Evolutionary conservation across 2,329 filamentous ascomycete species (phyloP).

Genomic region (Neoscytalidium dimidiatum): DNA sequence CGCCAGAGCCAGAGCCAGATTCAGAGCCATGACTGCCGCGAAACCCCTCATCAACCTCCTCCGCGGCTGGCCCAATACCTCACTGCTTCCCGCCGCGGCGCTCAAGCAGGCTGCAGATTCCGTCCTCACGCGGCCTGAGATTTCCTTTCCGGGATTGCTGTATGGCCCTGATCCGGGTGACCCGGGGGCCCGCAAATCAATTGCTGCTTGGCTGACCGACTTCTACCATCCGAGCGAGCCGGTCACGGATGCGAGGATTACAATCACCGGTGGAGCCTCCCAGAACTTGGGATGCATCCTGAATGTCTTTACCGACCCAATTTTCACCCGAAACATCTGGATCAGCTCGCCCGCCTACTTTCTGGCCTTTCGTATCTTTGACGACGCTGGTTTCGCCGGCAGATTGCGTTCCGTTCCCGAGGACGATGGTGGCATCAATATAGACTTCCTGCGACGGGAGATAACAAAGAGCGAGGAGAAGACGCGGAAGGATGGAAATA

Average conservation of each 20-base stretch:
- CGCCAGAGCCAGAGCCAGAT: conserved; percentile 2
- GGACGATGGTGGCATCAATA: conserved; percentile 74
- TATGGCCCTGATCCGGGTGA: conserved; percentile 82
- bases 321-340: conserved; percentile 75
- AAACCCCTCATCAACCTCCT: conserved; percentile 61
- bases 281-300: conserved; percentile 79
- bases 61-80: conserved; percentile 66
- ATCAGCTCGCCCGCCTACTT: conserved; percentile 82
- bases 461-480: conserved; percentile 53
- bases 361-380: conserved; percentile 81
- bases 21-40: no score
- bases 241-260: conserved; percentile 63
- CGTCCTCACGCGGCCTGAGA: conserved; percentile 61
- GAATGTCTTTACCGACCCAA: conserved; percentile 77
- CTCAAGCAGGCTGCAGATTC: conserved; percentile 62
- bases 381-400: conserved; percentile 72
- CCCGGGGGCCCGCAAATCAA: conserved; percentile 64
- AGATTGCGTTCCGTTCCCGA: conserved; percentile 72
- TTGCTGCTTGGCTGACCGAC: conserved; percentile 69
- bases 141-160: conserved; percentile 66
- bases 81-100: conserved; percentile 65
- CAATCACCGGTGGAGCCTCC: conserved; percentile 81
- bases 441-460: conserved; percentile 59
- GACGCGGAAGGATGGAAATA: conserved; percentile 39
- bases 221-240: conserved; percentile 57